These are phyloP conservation scores for Pholiota microspora DNA, from an alignment of 768 basidiomycete species.

Conservation along the genomic window DNA sequence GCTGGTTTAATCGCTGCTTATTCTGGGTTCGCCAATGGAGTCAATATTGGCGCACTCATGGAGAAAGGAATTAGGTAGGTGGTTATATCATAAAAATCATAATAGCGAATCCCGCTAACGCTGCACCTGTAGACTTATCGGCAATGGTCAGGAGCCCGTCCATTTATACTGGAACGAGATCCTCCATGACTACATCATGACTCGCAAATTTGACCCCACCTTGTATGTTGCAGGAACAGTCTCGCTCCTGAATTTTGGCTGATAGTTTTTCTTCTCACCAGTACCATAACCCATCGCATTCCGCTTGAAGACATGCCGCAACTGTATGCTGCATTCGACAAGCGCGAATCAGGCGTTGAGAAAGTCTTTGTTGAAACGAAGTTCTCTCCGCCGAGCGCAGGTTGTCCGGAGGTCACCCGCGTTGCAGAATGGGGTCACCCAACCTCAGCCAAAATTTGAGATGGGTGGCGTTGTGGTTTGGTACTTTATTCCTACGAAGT, in stretches of 20 bases:
- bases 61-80: conserved; percentile 62
- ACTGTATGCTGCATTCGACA: conserved; percentile 65
- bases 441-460: background rate
- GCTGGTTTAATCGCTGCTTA: conserved; percentile 71
- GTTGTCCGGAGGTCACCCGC: conserved; percentile 49
- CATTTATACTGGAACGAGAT: conserved; percentile 75
- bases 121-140: conserved; percentile 43
- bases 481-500: too few relatives aligned
- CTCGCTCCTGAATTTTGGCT: background rate
- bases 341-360: conserved; percentile 50
- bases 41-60: conserved; percentile 75
- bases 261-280: conserved; percentile 11
- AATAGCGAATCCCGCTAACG: background rate
- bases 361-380: conserved; percentile 78
- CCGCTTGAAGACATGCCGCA: conserved; percentile 64
- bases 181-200: conserved; percentile 58
- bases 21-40: conserved; percentile 61
- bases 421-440: conserved; percentile 45
- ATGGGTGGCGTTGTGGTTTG: too few relatives aligned
- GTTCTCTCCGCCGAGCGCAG: conserved; percentile 43
- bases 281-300: conserved; percentile 57
- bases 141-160: conserved; percentile 75
- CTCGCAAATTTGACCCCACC: conserved; percentile 63
- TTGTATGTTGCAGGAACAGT: conserved; percentile 37
- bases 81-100: background rate